Base-by-base conservation (phyloP, 306 rosid species). In the Mimosa bimucronata region DNA sequence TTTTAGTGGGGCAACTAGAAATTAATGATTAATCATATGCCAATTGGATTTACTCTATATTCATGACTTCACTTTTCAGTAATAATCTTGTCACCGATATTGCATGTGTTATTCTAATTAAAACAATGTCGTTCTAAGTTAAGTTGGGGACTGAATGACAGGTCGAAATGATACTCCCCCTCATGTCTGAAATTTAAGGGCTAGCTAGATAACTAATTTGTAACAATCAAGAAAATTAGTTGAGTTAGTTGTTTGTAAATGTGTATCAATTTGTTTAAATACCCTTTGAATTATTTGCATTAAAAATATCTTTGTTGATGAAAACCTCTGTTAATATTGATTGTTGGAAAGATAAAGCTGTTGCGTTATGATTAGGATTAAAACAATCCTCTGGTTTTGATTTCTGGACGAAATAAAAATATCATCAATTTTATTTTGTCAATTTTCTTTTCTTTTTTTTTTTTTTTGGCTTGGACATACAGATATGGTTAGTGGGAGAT, bases 401-500 rank as follows among this genome's bases (percentile, higher is more conserved):
- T n/a, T n/a, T n/a, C n/a, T n/a, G n/a, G n/a, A n/a, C n/a, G n/a
- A 61, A 61, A 12, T 61, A 16, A 6, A 28, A 28, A 61, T 61
- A 9, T 12, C 13, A 0, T 5, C 12, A 55, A 55, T 2, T 21
- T 2, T 55, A n/a, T 7, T 55, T 55, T 55, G 5, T 19, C 7
- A 52, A 4, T 60, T 60, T 3, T 14, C 5, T 46, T 14, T 15
- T 53, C 2, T 19, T n/a, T 7, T 19, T 19, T 52, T 48, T 3
- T 1, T 12, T 10, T 25, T 11, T 66, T 3, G 52, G 23, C 5
- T 3, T 46, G 65, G 48, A 61, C 29, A 34, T 34, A 34, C 5
- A 91, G 97, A 58, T 53, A 52, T 92, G 97, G 98, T 57, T 94
- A 57, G 92, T 92, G 66, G 98, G 96, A 77, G 97, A 89, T 42